Conservation (phyloP, 1,284 basidiomycete genomes). For the Naganishia sp. region DNA sequence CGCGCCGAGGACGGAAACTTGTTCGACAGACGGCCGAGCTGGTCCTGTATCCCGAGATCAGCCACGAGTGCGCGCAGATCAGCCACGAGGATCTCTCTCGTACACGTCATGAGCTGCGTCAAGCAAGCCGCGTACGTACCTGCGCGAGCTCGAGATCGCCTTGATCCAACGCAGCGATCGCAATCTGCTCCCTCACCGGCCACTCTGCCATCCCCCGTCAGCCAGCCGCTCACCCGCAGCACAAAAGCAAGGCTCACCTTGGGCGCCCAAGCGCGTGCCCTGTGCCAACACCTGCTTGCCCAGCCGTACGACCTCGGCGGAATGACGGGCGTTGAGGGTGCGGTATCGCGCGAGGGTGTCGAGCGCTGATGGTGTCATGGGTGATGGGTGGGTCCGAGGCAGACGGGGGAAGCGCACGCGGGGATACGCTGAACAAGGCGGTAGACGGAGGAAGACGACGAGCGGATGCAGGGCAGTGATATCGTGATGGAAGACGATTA, state of each 20-base stretch:
- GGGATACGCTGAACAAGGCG: too few relatives aligned
- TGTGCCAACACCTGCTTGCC: conserved; percentile 33
- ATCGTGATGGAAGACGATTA: too few relatives aligned
- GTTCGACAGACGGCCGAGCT: conserved; percentile 66
- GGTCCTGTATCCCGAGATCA: conserved; percentile 57
- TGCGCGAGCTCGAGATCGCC: conserved; percentile 77
- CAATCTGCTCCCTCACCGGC: conserved; percentile 84
- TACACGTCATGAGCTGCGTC: not conserved
- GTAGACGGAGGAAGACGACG: too few relatives aligned
- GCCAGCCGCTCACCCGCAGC: conserved; percentile 29
- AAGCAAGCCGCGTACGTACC: conserved; percentile 55
- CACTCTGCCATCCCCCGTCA: conserved; percentile 61
- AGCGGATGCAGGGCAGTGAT: too few relatives aligned
- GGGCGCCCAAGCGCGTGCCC: conserved; percentile 48
- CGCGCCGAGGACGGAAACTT: conserved; percentile 82
- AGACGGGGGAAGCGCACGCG: too few relatives aligned
- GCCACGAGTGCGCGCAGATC: not conserved
- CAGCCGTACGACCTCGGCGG: conserved; percentile 24
- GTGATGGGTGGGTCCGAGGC: not conserved
- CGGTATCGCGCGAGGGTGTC: conserved; percentile 44
- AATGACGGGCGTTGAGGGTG: conserved; percentile 30
- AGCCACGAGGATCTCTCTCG: too few relatives aligned
- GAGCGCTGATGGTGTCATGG: not conserved
- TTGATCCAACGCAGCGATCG: conserved; percentile 80
- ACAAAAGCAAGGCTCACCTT: conserved; percentile 44